Evolutionary conservation across 306 rosid species (phyloP).

Genomic region (barrel medic (Medicago truncatula)): DNA sequence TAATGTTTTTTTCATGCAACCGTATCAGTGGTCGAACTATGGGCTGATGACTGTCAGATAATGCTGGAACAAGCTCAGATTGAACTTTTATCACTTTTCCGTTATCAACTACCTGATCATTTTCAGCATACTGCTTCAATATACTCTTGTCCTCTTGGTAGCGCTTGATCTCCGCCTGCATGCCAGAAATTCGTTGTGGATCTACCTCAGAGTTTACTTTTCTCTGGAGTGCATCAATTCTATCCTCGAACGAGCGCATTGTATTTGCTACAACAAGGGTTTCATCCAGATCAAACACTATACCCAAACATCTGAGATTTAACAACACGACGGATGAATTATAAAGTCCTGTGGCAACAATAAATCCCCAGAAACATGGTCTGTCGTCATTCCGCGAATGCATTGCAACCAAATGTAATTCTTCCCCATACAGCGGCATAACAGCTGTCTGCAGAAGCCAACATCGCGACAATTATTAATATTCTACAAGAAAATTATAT

Average conservation of each 20-base stretch:
- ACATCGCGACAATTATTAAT: slow-evolving; percentile 37
- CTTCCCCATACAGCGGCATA: slow-evolving; percentile 75
- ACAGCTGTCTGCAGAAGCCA: slow-evolving; percentile 84
- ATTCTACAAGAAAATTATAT: slow-evolving; percentile 34
- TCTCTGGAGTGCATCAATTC: slow-evolving; percentile 92
- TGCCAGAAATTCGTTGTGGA: slow-evolving; percentile 79
- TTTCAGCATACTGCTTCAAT: slow-evolving; percentile 93
- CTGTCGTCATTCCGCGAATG: slow-evolving; percentile 66
- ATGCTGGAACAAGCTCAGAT: slow-evolving; percentile 84
- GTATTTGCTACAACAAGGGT: slow-evolving; percentile 98
- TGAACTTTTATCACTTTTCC: slow-evolving; percentile 88
- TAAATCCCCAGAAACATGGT: slow-evolving; percentile 95
- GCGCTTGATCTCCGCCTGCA: slow-evolving; percentile 89
- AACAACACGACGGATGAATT: slow-evolving; percentile 89
- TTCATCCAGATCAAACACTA: slow-evolving; percentile 98
- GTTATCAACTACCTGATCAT: slow-evolving; percentile 88
- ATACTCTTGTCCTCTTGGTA: slow-evolving; percentile 86
- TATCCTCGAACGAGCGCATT: slow-evolving; percentile 98
- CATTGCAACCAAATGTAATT: slow-evolving; percentile 96
- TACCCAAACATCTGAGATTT: slow-evolving; percentile 97
- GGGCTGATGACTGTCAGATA: slow-evolving; percentile 81
- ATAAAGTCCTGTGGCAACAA: slow-evolving; percentile 76
- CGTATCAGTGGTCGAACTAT: slow-evolving; percentile 85
- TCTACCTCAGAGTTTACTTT: slow-evolving; percentile 82
- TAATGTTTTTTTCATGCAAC: slow-evolving; percentile 84